Evolutionary conservation across 2,329 filamentous ascomycete species (phyloP).

Genomic region (Alternaria conjuncta): DNA sequence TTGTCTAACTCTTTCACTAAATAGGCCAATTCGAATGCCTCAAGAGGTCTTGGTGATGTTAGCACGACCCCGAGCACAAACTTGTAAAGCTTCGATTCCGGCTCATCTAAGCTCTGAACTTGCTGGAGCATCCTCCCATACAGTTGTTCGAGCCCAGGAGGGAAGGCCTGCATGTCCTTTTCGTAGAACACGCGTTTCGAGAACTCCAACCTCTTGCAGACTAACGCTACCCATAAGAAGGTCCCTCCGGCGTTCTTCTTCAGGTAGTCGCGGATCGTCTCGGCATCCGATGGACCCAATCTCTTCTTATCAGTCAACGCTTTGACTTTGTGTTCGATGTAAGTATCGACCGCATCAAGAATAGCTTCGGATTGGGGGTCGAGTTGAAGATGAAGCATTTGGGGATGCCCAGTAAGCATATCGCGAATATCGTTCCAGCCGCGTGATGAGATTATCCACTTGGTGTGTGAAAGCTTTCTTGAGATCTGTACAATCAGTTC

Average conservation of each 20-base stretch:
- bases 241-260: background rate
- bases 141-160: background rate
- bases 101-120: background rate
- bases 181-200: background rate
- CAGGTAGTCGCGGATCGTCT: background rate
- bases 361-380: background rate
- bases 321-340: background rate
- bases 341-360: background rate
- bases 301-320: background rate
- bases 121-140: background rate
- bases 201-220: background rate
- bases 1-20: too few species aligned
- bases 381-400: background rate
- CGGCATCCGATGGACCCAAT: background rate
- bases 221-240: background rate
- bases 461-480: background rate
- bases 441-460: background rate
- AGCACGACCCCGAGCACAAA: background rate
- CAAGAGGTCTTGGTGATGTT: too few species aligned
- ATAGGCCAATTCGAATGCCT: too few species aligned
- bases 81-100: background rate
- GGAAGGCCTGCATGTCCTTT: background rate
- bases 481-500: background rate
- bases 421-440: background rate
- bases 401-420: background rate